phyloP scores from a whole-genome alignment of 108 stramenopile genomes.

The Conticribra weissflogii region DNA sequence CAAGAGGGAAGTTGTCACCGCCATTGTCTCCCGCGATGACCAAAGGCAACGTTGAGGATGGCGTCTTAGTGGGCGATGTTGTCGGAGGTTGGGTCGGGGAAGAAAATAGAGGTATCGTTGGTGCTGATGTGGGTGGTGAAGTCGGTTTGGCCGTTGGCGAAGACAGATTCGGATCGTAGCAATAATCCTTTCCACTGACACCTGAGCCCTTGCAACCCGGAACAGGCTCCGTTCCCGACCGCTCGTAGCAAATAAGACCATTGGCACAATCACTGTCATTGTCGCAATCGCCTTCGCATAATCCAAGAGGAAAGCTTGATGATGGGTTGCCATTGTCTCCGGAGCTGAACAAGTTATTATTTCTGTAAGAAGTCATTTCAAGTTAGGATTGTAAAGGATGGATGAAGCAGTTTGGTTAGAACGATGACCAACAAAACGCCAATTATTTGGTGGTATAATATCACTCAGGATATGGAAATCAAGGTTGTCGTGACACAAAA shows the following conservation, averaged over 20 bases:
- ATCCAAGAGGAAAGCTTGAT: background rate
- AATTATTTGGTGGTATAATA: too few species aligned
- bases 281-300: background rate
- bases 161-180: background rate
- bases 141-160: background rate
- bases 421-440: too few species aligned
- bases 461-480: too few species aligned
- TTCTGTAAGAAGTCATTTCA: too few species aligned
- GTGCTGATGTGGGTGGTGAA: background rate
- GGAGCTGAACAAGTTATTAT: background rate
- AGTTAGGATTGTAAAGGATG: too few species aligned
- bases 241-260: background rate
- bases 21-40: background rate
- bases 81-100: background rate
- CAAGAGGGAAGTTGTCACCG: conserved; percentile 6
- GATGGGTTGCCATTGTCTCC: background rate
- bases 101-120: background rate
- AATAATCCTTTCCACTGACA: background rate
- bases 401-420: background rate
- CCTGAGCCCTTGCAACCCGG: background rate
- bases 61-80: background rate
- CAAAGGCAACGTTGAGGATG: background rate
- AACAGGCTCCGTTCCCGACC: background rate
- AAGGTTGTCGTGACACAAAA: too few species aligned
- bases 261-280: conserved; percentile 26